Percentiles rank a stretch among this genome's conserved stretches.
phyloP scores from a whole-genome alignment of 257 asterid species.

The Misopates orontium region DNA sequence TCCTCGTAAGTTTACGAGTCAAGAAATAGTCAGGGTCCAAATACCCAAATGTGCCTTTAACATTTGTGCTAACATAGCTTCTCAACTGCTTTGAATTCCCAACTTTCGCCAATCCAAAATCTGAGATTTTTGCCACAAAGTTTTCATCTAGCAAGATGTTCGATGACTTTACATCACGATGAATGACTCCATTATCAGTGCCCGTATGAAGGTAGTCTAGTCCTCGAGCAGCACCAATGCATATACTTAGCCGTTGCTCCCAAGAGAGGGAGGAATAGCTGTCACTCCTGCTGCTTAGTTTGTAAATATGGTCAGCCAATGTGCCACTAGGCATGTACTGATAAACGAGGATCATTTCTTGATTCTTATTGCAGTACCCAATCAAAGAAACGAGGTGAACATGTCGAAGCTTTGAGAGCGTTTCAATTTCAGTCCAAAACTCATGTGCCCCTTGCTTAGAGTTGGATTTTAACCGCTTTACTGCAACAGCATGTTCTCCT shows the following conservation, averaged over 20 bases:
- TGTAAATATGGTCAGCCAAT: conserved; percentile 39
- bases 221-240: conserved; percentile 47
- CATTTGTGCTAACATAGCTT: conserved; percentile 37
- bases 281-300: conserved; percentile 20
- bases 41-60: conserved; percentile 49
- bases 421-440: conserved; percentile 39
- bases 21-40: conserved; percentile 41
- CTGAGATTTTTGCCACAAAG: conserved; percentile 46
- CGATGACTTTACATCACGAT: conserved; percentile 47
- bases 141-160: conserved; percentile 42
- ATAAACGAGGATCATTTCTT: conserved; percentile 39
- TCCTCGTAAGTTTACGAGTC: conserved; percentile 37
- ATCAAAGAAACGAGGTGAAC: conserved; percentile 43
- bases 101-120: conserved; percentile 48
- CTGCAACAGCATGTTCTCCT: conserved; percentile 34
- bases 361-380: conserved; percentile 41
- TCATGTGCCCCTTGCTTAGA: conserved; percentile 45
- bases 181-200: conserved; percentile 34
- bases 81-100: conserved; percentile 30
- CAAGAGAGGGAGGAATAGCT: conserved; percentile 28
- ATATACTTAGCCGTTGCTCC: conserved; percentile 41
- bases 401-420: conserved; percentile 37
- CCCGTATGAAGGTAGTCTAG: conserved; percentile 41
- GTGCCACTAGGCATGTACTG: conserved; percentile 46
- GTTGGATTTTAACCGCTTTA: conserved; percentile 34